Percentiles rank a stretch among this genome's conserved stretches.
These are phyloP conservation scores for Craspedostauros australis DNA, from an alignment of 108 stramenopile genomes.

Conservation along the genomic window DNA sequence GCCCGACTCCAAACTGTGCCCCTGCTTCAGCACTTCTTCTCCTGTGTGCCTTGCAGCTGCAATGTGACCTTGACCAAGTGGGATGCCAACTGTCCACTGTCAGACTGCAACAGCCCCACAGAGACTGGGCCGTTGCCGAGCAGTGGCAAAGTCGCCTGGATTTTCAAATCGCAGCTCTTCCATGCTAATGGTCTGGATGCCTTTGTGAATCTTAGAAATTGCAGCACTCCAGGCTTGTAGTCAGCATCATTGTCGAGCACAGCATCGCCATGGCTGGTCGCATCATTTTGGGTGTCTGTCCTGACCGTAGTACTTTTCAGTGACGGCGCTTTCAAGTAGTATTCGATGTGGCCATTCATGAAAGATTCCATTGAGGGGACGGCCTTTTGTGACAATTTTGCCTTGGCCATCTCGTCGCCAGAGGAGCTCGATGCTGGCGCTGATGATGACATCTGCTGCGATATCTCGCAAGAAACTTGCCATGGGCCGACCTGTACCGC, in stretches of 20 bases:
- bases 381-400: slow-evolving; percentile 52
- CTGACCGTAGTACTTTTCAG: no score
- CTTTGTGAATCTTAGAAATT: slow-evolving; percentile 49
- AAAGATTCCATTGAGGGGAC: slow-evolving; percentile 52
- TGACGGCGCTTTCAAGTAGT: slow-evolving; percentile 46
- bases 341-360: slow-evolving; percentile 63
- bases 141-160: slow-evolving; percentile 68
- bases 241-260: slow-evolving; percentile 5
- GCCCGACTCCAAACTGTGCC: no score
- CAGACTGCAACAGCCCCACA: no score
- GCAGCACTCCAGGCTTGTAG: slow-evolving; percentile 35
- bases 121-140: slow-evolving; percentile 37
- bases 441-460: slow-evolving; percentile 7
- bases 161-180: slow-evolving; percentile 70
- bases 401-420: slow-evolving; percentile 1
- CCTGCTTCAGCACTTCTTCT: no score
- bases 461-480: slow-evolving; percentile 37
- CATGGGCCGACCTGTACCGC: slow-evolving; percentile 61
- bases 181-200: slow-evolving; percentile 62
- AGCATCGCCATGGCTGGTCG: no score
- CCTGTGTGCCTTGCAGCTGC: no score
- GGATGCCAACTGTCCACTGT: no score
- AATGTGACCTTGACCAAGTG: no score
- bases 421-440: slow-evolving; percentile 1
- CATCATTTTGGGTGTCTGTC: no score